phyloP scores from a whole-genome alignment of 2,329 filamentous ascomycete species.

The Alternaria sp. region DNA sequence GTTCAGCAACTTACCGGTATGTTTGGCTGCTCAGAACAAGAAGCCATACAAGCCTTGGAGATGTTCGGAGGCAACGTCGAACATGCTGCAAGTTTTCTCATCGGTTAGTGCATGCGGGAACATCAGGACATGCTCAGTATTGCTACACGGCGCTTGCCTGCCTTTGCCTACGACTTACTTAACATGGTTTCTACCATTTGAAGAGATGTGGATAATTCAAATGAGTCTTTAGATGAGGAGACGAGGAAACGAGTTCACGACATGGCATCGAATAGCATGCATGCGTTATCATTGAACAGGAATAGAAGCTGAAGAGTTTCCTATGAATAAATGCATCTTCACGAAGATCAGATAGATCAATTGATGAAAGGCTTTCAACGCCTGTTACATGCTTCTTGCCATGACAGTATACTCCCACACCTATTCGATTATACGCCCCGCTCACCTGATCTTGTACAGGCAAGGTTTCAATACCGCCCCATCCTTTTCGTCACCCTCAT shows the following conservation, averaged over 20 bases:
- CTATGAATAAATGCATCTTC: neutral
- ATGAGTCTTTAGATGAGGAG: neutral
- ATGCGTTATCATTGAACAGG: conserved; percentile 20
- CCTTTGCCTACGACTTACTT: neutral
- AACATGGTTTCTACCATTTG: neutral
- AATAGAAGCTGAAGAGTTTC: neutral
- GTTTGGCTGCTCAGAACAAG: conserved; percentile 73
- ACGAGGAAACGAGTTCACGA: conserved; percentile 22
- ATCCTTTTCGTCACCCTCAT: conserved; percentile 65
- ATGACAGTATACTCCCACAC: neutral
- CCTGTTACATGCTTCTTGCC: neutral
- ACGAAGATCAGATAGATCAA: neutral
- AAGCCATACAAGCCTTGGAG: conserved; percentile 81
- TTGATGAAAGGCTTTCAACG: neutral
- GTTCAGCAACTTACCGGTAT: conserved; percentile 80
- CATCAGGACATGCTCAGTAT: neutral
- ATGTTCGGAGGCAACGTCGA: conserved; percentile 88
- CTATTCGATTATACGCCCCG: neutral
- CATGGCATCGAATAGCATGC: conserved; percentile 4
- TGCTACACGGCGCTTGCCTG: neutral
- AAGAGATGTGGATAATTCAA: neutral
- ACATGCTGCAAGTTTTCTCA: conserved; percentile 83
- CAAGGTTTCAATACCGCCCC: conserved; percentile 88
- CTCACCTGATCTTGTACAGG: conserved; percentile 82
- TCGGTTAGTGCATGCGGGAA: conserved; percentile 36